Evolutionary conservation across 306 rosid species (phyloP).

Genomic region (Prunus salicina): DNA sequence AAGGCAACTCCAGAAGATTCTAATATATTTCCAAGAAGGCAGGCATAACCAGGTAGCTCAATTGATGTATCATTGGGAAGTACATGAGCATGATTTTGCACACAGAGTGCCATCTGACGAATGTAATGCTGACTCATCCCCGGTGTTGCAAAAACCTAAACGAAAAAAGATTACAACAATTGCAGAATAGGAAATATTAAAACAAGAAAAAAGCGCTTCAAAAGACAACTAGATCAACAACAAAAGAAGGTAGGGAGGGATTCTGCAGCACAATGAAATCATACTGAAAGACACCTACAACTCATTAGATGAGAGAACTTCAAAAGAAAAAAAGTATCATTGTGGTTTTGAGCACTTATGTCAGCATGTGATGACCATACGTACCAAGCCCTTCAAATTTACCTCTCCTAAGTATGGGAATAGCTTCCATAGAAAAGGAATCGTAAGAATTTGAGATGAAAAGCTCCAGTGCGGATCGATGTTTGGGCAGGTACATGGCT

Average conservation of each 20-base stretch:
- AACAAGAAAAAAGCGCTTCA: background rate
- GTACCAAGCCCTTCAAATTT: slow-evolving; percentile 4
- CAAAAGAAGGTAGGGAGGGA: background rate
- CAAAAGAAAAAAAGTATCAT: background rate
- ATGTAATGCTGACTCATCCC: slow-evolving; percentile 66
- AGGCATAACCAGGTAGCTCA: slow-evolving; percentile 84
- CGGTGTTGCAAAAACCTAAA: slow-evolving; percentile 57
- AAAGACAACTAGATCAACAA: background rate
- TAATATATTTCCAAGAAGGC: slow-evolving; percentile 90
- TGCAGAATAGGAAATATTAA: slow-evolving; percentile 9
- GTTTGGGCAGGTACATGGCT: slow-evolving; percentile 65
- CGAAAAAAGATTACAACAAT: slow-evolving; percentile 18
- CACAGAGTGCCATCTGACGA: slow-evolving; percentile 72
- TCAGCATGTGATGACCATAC: background rate
- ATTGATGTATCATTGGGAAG: slow-evolving; percentile 74
- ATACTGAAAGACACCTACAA: background rate
- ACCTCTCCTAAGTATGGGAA: slow-evolving; percentile 82
- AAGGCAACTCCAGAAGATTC: slow-evolving; percentile 76
- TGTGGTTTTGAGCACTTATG: slow-evolving; percentile 3
- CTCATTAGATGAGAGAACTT: background rate
- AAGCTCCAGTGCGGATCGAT: slow-evolving; percentile 68
- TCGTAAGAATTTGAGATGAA: slow-evolving; percentile 81
- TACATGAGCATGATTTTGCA: slow-evolving; percentile 54
- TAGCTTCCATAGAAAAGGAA: slow-evolving; percentile 82
- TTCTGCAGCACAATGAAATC: background rate